Conservation (phyloP, 345 rosid species). For the Xanthoceras sorbifolium region DNA sequence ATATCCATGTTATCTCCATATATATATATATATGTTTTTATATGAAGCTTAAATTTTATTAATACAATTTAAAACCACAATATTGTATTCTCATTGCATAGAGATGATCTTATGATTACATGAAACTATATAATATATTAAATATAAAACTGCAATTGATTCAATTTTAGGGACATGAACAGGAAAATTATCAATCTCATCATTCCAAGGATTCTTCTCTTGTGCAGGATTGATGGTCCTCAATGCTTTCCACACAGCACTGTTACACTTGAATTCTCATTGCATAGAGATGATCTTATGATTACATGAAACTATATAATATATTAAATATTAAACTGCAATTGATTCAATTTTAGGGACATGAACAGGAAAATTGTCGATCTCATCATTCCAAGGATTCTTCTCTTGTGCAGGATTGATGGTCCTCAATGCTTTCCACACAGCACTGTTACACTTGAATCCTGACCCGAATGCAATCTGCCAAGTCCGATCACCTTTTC, state of each 20-base stretch:
- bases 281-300: too few species aligned
- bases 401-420: conserved; percentile 43
- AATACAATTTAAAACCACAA: too few species aligned
- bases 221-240: conserved; percentile 40
- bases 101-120: too few species aligned
- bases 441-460: conserved; percentile 72
- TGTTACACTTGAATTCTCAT: conserved; percentile 40
- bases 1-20: too few species aligned
- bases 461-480: conserved; percentile 79
- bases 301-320: too few species aligned
- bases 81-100: background rate
- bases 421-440: conserved; percentile 51
- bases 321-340: background rate
- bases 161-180: conserved; percentile 37
- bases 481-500: conserved; percentile 66
- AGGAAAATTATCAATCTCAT: conserved; percentile 43
- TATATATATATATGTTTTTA: too few species aligned
- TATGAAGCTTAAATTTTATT: too few species aligned
- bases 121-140: too few species aligned
- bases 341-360: conserved; percentile 33
- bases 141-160: background rate
- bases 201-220: conserved; percentile 61
- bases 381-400: conserved; percentile 64
- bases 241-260: conserved; percentile 59
- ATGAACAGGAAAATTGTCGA: conserved; percentile 39